phyloP scores from a whole-genome alignment of 768 basidiomycete genomes.

The Symmetrospora coprosmae region DNA sequence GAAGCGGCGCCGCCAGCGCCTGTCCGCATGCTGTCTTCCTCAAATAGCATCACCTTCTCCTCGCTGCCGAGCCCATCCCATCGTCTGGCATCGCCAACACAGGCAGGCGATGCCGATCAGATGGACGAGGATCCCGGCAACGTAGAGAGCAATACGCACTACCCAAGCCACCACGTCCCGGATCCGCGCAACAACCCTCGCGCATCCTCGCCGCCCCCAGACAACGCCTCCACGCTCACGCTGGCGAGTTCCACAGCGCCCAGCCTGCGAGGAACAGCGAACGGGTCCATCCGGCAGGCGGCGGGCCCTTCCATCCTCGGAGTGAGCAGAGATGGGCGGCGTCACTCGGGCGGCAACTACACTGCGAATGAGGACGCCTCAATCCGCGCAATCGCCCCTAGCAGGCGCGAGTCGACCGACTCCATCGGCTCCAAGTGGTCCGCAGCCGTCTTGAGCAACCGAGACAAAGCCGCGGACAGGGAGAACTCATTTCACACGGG shows the following conservation, averaged over 20 bases:
- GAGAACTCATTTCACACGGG: not conserved
- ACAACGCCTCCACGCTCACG: conserved; percentile 83
- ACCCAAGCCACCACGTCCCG: conserved; percentile 70
- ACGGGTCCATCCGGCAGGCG: not conserved
- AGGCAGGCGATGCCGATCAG: not conserved
- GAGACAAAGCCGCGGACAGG: not conserved
- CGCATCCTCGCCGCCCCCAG: conserved; percentile 74
- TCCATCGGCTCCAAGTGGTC: conserved; percentile 3
- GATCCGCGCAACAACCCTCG: conserved; percentile 92
- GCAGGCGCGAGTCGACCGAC: not conserved
- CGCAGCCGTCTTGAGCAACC: not conserved
- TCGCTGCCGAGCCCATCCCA: not conserved
- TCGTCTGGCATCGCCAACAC: not conserved
- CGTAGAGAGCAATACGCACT: too few relatives aligned
- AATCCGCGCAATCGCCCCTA: conserved; percentile 8
- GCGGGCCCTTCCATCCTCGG: not conserved
- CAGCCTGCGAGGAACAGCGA: not conserved
- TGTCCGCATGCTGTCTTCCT: not conserved
- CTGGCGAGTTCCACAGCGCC: conserved; percentile 57
- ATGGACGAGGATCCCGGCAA: too few relatives aligned
- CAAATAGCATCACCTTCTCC: not conserved
- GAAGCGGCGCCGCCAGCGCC: not conserved
- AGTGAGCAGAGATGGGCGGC: not conserved
- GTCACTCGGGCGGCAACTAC: not conserved
- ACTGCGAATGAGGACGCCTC: conserved; percentile 9